phyloP scores from a whole-genome alignment of 2,329 filamentous ascomycete genomes.

The Emergomyces orientalis region DNA sequence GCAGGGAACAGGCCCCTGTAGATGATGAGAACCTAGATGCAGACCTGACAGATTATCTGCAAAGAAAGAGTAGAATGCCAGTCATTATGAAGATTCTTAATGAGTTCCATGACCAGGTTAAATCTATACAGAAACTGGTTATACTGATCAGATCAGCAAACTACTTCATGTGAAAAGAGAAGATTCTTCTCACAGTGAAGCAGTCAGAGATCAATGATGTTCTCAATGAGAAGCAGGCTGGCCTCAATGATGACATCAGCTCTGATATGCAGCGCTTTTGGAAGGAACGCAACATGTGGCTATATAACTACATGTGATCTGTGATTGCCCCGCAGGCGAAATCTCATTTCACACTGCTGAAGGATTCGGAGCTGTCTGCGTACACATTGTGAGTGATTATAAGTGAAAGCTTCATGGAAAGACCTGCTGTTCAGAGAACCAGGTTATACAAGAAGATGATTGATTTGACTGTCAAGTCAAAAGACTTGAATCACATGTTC shows the following conservation, averaged over 20 bases:
- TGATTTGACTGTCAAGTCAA: not conserved
- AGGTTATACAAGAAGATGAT: not conserved
- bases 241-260: not conserved
- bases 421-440: not conserved
- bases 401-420: not conserved
- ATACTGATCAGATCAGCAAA: not conserved
- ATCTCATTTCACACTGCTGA: not conserved
- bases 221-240: not conserved
- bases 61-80: not conserved
- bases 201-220: not conserved
- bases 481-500: not conserved
- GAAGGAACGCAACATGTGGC: not conserved
- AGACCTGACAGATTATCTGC: not conserved
- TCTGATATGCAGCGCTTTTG: not conserved
- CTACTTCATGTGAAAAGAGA: not conserved
- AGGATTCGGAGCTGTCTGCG: not conserved
- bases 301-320: not conserved
- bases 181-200: not conserved
- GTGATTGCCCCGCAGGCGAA: not conserved
- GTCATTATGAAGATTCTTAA: not conserved
- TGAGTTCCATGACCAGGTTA: not conserved
- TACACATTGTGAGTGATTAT: not conserved
- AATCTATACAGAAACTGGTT: not conserved
- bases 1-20: not conserved
- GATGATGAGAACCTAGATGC: not conserved